Evolutionary conservation across 192 early-diverging fungal genomes (phyloP).

Genomic region (Backusella liffmaniae): DNA sequence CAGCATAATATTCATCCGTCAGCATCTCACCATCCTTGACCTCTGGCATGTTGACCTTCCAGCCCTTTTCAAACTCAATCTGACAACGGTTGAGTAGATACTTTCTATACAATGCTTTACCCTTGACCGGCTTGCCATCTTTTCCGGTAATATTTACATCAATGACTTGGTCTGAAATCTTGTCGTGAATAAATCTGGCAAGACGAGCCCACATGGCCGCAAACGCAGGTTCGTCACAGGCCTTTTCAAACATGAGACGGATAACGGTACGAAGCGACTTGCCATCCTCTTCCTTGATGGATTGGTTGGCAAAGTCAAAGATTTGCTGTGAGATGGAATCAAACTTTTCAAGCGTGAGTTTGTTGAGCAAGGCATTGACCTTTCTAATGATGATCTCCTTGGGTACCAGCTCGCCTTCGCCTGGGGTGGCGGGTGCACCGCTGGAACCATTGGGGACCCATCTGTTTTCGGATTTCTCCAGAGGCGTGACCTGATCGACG

Average conservation of each 20-base stretch:
- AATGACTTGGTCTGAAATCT: conserved; percentile 52
- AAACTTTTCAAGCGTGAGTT: conserved; percentile 96
- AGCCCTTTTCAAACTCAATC: conserved; percentile 89
- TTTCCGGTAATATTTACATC: conserved; percentile 55
- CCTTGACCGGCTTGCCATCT: conserved; percentile 52
- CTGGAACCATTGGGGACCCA: conserved; percentile 64
- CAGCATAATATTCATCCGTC: conserved; percentile 80
- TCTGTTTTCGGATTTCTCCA: conserved; percentile 80
- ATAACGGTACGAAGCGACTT: conserved; percentile 82
- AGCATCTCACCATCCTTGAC: conserved; percentile 66
- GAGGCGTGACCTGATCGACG: conserved; percentile 68
- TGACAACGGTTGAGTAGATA: conserved; percentile 93
- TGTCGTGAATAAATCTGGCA: conserved; percentile 77
- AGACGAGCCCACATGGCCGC: conserved; percentile 88
- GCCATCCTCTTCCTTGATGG: conserved; percentile 63
- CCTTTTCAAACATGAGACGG: conserved; percentile 90
- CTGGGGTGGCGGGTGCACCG: background rate
- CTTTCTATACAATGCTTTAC: conserved; percentile 84
- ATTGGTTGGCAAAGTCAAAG: conserved; percentile 73
- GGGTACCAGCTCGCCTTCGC: conserved; percentile 30
- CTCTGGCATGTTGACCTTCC: conserved; percentile 79
- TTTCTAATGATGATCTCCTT: conserved; percentile 70
- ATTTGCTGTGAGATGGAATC: conserved; percentile 84
- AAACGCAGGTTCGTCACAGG: conserved; percentile 91
- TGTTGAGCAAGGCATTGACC: conserved; percentile 91